Percentiles rank a stretch among this genome's conserved stretches.
Evolutionary conservation across 768 basidiomycete genomes (phyloP).

Genomic region (Favolaschia claudopus): DNA sequence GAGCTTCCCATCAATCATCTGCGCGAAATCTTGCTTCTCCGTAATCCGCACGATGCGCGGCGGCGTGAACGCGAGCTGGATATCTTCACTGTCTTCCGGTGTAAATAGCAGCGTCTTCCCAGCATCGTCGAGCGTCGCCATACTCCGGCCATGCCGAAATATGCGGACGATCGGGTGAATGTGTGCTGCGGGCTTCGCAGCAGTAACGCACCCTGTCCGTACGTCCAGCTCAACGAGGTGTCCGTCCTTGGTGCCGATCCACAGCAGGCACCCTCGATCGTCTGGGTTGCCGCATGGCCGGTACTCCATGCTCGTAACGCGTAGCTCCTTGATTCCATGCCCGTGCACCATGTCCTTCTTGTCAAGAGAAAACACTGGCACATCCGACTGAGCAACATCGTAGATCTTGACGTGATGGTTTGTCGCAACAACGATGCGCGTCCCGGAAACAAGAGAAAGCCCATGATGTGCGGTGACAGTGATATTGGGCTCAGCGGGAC

Average conservation of each 20-base stretch:
- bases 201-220: slow-evolving; percentile 61
- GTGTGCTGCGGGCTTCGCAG: slow-evolving; percentile 69
- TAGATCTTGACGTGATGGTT: slow-evolving; percentile 69
- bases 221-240: slow-evolving; percentile 86
- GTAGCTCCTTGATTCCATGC: slow-evolving; percentile 63
- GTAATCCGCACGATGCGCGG: slow-evolving; percentile 72
- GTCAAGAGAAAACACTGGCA: slow-evolving; percentile 60
- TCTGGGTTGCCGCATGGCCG: slow-evolving; percentile 53
- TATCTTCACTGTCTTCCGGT: slow-evolving; percentile 51
- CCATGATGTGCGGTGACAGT: slow-evolving; percentile 67
- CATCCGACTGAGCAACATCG: slow-evolving; percentile 58
- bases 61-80: slow-evolving; percentile 54
- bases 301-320: slow-evolving; percentile 83
- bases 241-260: slow-evolving; percentile 93
- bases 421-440: slow-evolving; percentile 63
- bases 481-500: slow-evolving; percentile 54
- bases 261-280: slow-evolving; percentile 70
- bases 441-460: slow-evolving; percentile 62
- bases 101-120: slow-evolving; percentile 85
- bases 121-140: slow-evolving; percentile 85
- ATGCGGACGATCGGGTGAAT: slow-evolving; percentile 72
- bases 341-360: slow-evolving; percentile 59
- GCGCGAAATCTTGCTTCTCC: slow-evolving; percentile 85
- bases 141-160: slow-evolving; percentile 70
- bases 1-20: slow-evolving; percentile 74